Percentiles rank a stretch among this genome's conserved stretches.
These are phyloP conservation scores for Dothiorella sarmentorum DNA, from an alignment of 2,329 filamentous ascomycete genomes.

Conservation along the genomic window DNA sequence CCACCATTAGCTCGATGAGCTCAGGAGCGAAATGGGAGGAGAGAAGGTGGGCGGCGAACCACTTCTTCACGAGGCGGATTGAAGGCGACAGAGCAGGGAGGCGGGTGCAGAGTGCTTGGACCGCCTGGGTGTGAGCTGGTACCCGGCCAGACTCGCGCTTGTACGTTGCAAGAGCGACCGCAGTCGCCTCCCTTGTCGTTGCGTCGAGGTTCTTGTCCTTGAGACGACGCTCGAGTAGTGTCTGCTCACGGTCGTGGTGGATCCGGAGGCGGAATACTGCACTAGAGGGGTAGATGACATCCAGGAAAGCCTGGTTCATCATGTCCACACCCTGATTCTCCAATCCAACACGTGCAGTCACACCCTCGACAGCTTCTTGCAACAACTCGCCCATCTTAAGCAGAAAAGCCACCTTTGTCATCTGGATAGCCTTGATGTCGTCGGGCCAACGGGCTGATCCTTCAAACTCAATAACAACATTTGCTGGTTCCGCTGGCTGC, in stretches of 20 bases:
- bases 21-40: conserved; percentile 72
- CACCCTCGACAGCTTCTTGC: conserved; percentile 56
- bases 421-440: conserved; percentile 83
- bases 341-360: conserved; percentile 70
- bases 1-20: conserved; percentile 77
- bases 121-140: conserved; percentile 76
- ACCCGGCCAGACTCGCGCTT: conserved; percentile 68
- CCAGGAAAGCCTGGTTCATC: conserved; percentile 77
- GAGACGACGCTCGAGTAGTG: conserved; percentile 71
- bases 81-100: conserved; percentile 76
- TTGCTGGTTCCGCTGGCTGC: conserved; percentile 55
- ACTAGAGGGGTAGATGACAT: conserved; percentile 70
- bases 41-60: conserved; percentile 84
- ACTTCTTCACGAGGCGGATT: conserved; percentile 81
- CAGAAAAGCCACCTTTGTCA: conserved; percentile 87
- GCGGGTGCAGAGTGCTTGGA: conserved; percentile 76
- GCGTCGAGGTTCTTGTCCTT: conserved; percentile 69
- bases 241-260: conserved; percentile 82
- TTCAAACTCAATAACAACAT: conserved; percentile 87
- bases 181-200: conserved; percentile 64
- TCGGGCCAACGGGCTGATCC: conserved; percentile 92
- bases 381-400: conserved; percentile 70
- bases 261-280: conserved; percentile 81
- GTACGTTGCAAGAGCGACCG: conserved; percentile 65
- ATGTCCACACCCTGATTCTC: conserved; percentile 69